Conservation (phyloP, 2,329 filamentous ascomycete genomes). For the Microthyrium microscopicum region DNA sequence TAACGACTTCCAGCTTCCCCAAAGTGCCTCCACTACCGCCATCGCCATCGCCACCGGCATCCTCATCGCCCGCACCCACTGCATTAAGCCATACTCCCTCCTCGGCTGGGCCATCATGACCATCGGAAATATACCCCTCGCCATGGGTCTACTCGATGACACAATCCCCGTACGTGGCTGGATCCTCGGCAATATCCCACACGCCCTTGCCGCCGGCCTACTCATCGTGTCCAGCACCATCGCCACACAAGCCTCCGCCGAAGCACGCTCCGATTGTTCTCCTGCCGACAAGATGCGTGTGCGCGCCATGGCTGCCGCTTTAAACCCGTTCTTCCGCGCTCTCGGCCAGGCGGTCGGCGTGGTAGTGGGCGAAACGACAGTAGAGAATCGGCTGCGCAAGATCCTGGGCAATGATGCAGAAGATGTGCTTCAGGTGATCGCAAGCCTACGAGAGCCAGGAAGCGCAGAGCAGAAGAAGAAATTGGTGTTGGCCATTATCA, state of each 20-base stretch:
- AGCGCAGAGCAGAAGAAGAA: too few species aligned
- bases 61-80: neutral
- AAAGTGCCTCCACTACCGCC: too few species aligned
- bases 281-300: neutral
- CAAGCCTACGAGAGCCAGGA: too few species aligned
- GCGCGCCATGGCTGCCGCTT: neutral
- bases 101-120: neutral
- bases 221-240: neutral
- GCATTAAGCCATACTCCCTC: neutral
- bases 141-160: neutral
- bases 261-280: neutral
- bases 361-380: neutral
- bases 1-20: too few species aligned
- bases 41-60: too few species aligned
- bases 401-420: neutral
- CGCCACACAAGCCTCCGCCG: constrained; percentile 1
- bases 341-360: constrained; percentile 1
- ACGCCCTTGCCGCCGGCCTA: neutral
- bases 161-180: neutral
- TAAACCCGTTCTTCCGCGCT: constrained; percentile 1
- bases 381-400: neutral
- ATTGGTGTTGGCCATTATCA: too few species aligned
- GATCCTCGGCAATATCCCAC: constrained; percentile 1
- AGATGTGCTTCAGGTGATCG: too few species aligned
- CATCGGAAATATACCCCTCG: neutral